Percentiles rank a stretch among this genome's conserved stretches.
These are phyloP conservation scores for Citrus maxima DNA, from an alignment of 345 rosid genomes.

Conservation along the genomic window DNA sequence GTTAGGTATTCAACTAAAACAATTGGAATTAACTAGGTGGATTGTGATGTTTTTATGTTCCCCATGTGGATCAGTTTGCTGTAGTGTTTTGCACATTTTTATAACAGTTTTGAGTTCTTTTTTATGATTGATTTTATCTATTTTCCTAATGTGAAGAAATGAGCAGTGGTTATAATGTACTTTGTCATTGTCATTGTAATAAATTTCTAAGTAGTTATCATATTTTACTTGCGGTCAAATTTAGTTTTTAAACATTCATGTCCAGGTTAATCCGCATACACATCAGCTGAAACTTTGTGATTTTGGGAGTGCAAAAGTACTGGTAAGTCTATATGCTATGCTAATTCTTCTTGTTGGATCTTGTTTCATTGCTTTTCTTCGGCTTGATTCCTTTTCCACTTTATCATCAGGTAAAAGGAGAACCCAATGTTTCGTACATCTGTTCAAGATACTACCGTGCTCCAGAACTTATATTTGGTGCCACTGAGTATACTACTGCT, in stretches of 20 bases:
- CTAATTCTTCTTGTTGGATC: not conserved
- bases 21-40: not conserved
- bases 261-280: constrained; percentile 82
- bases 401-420: constrained; percentile 72
- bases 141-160: not conserved
- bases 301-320: constrained; percentile 93
- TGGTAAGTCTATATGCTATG: constrained; percentile 43
- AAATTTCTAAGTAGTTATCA: not conserved
- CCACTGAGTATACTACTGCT: constrained; percentile 92
- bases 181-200: not conserved
- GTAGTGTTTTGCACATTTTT: not conserved
- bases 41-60: constrained; percentile 4
- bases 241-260: constrained; percentile 8
- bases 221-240: not conserved
- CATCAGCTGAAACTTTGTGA: constrained; percentile 94
- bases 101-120: not conserved
- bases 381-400: constrained; percentile 15
- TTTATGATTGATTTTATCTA: not conserved
- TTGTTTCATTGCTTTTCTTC: constrained; percentile 12
- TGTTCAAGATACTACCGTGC: constrained; percentile 97
- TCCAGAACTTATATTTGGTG: constrained; percentile 96
- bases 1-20: not conserved
- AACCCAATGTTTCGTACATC: constrained; percentile 90
- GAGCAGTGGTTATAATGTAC: not conserved
- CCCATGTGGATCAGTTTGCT: not conserved